These are phyloP conservation scores for Phaeosphaeria sp. DNA, from an alignment of 2,329 filamentous ascomycete species.

Conservation along the genomic window DNA sequence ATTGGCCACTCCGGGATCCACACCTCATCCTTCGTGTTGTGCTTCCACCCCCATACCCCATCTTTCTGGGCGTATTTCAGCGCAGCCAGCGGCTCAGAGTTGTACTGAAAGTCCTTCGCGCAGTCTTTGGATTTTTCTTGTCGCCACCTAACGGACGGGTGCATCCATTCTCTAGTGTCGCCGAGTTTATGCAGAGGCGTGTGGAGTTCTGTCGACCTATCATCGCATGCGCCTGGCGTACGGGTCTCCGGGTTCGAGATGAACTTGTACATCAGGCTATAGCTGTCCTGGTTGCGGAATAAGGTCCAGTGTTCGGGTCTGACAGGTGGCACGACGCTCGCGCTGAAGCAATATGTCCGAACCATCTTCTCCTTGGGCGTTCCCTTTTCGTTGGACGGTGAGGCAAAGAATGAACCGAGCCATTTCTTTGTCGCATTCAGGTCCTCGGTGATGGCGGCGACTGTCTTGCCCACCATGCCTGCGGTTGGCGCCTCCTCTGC, in stretches of 20 bases:
- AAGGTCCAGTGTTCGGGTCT: background rate
- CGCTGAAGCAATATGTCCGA: slow-evolving; percentile 1
- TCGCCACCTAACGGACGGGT: slow-evolving; percentile 1
- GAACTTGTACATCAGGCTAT: slow-evolving; percentile 3
- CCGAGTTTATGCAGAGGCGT: background rate
- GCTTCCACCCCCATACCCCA: slow-evolving; percentile 1
- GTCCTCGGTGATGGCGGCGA: slow-evolving; percentile 3
- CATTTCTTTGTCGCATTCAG: slow-evolving; percentile 3
- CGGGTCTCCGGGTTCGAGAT: slow-evolving; percentile 1
- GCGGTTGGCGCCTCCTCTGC: background rate
- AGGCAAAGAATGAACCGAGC: slow-evolving; percentile 3
- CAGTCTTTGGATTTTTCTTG: background rate
- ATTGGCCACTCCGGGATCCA: slow-evolving; percentile 5
- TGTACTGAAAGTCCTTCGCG: slow-evolving; percentile 1
- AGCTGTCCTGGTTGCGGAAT: slow-evolving; percentile 2
- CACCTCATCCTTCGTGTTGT: background rate
- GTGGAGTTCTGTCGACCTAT: background rate
- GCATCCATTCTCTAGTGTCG: slow-evolving; percentile 1
- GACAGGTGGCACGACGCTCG: background rate
- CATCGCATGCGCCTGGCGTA: background rate
- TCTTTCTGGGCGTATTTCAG: slow-evolving; percentile 1
- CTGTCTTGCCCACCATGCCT: background rate
- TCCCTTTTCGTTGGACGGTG: background rate
- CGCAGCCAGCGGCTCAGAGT: background rate
- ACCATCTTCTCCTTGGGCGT: slow-evolving; percentile 3